Evolutionary conservation across 2,329 filamentous ascomycete species (phyloP), one percentile per base, ranked within the genome.

Genomic region (Geosmithia flava): DNA sequence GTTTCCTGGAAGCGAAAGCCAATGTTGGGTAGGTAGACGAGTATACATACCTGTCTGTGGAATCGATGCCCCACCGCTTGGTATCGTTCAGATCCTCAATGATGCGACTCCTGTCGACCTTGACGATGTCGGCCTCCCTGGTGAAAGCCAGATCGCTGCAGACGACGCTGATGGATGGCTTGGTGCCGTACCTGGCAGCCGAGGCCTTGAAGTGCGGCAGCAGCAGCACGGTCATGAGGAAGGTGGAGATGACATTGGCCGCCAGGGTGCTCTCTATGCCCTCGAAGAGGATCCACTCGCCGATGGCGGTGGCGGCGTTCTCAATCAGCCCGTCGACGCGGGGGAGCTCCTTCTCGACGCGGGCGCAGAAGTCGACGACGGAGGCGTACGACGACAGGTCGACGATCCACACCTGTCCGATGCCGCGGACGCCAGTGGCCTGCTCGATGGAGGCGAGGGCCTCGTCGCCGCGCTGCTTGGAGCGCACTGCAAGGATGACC

Each of bases 141-240:
- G n/a, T 29, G 56, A 58, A 42, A 1, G 51, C 52, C 19, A 49
- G 53, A 20, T 67, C 66, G 1, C 68, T 72, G 1, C 64, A 58
- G 2, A 71, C 65, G 7, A 71, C 55, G 2, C 59, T 56, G 3
- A 74, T 47, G 19, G 61, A 61, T 15, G 69, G 65, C 45, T 52
- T 54, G 6, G 60, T 50, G 15, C 65, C 66, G 47, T 58, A 56
- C 47, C 52, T 55, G 3, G 47, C 54, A 1, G 63, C 65, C 8
- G 65, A 66, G 13, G 56, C 56, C 19, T 62, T 61, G 53, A 76
- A 52, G 20, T 57, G 53, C 1, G 72, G 71, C 19, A 76, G 55
- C 19, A 73, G 52, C 46, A 67, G 51, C 11, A 75, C 42, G 0
- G 65, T 64, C 47, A 75, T 59, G 27, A 75, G 56, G 37, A 69